These are phyloP conservation scores for Yamadazyma ubonensis DNA, from an alignment of 805 yeast species.

Conservation along the genomic window DNA sequence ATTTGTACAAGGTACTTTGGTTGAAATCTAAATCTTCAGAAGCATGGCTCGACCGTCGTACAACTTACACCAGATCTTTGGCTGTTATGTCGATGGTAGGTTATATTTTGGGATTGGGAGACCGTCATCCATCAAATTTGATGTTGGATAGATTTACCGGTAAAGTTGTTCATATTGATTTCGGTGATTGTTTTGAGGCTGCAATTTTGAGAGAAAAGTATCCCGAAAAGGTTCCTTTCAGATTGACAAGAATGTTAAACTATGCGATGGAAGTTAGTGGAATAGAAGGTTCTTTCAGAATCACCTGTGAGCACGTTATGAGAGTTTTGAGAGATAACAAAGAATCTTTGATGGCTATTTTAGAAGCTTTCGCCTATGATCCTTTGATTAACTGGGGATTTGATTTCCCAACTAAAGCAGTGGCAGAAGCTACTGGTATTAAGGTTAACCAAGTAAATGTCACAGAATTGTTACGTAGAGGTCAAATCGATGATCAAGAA, in stretches of 20 bases:
- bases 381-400: slow-evolving; percentile 99
- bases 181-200: slow-evolving; percentile 99
- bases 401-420: slow-evolving; percentile 80
- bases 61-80: slow-evolving; percentile 90
- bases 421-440: slow-evolving; percentile 71
- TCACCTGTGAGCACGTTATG: slow-evolving; percentile 97
- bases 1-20: slow-evolving; percentile 93
- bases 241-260: slow-evolving; percentile 93
- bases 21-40: slow-evolving; percentile 93
- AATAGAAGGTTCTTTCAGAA: slow-evolving; percentile 94
- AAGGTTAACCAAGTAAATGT: slow-evolving; percentile 66
- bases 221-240: slow-evolving; percentile 97
- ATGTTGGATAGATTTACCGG: slow-evolving; percentile 95
- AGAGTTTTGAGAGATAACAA: slow-evolving; percentile 88
- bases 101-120: slow-evolving; percentile 93
- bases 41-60: slow-evolving; percentile 96
- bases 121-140: slow-evolving; percentile 94
- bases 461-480: slow-evolving; percentile 66
- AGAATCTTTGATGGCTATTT: slow-evolving; percentile 95
- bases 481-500: slow-evolving; percentile 74
- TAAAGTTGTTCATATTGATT: slow-evolving; percentile 94
- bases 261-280: slow-evolving; percentile 99
- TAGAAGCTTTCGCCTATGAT: slow-evolving; percentile 98
- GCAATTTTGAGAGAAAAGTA: slow-evolving; percentile 94
- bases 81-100: slow-evolving; percentile 99